Evolutionary conservation across 495 filamentous ascomycete genomes (phyloP).

Genomic region (Xylaria palmicola): DNA sequence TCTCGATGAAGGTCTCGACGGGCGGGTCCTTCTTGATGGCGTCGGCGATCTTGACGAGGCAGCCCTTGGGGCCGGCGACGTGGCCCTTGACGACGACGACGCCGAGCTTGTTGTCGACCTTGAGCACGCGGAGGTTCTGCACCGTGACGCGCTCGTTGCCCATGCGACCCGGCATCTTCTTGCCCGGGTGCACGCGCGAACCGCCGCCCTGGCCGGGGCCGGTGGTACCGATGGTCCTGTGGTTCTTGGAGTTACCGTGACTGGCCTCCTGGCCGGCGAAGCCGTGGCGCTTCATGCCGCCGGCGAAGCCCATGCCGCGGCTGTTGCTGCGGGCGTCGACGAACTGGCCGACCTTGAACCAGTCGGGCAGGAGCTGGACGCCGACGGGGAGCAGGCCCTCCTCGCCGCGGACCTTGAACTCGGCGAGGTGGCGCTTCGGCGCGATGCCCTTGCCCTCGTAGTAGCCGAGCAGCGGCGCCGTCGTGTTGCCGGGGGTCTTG

Average conservation of each 20-base stretch:
- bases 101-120: constrained; percentile 80
- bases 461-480: constrained; percentile 78
- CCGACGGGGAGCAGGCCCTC: constrained; percentile 73
- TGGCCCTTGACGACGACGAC: constrained; percentile 83
- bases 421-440: constrained; percentile 76
- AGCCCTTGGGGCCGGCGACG: constrained; percentile 82
- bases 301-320: constrained; percentile 87
- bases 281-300: constrained; percentile 95
- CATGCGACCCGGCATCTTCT: constrained; percentile 97
- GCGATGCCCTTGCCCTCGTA: constrained; percentile 73
- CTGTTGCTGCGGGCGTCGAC: constrained; percentile 79
- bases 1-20: constrained; percentile 45
- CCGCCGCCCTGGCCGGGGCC: constrained; percentile 89
- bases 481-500: constrained; percentile 72
- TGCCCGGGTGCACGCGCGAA: constrained; percentile 87
- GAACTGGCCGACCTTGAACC: constrained; percentile 88
- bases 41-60: constrained; percentile 81
- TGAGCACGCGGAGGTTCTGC: constrained; percentile 85
- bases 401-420: constrained; percentile 78
- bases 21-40: constrained; percentile 90
- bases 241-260: constrained; percentile 90
- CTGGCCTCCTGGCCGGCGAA: constrained; percentile 85
- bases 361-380: constrained; percentile 69
- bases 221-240: constrained; percentile 83
- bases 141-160: constrained; percentile 80